Conservation (phyloP, 192 early-diverging fungal species). For the Coemansia javaensis region DNA sequence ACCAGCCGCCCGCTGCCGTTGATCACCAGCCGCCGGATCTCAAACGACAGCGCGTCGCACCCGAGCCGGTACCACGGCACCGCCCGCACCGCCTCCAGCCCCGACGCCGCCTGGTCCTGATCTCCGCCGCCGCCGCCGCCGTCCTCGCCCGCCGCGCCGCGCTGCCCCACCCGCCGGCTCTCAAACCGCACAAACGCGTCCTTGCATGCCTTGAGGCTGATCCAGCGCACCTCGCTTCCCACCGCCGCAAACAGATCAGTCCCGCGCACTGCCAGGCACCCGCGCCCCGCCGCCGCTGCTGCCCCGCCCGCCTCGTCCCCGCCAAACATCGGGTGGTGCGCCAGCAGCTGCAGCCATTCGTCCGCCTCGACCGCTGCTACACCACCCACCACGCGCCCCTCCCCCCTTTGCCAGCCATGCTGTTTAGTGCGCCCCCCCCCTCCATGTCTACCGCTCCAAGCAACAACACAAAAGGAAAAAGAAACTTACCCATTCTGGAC, state of each 20-base stretch:
- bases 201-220: constrained; percentile 60
- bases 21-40: constrained; percentile 53
- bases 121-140: not conserved
- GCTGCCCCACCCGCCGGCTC: constrained; percentile 21
- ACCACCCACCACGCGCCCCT: not conserved
- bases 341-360: constrained; percentile 48
- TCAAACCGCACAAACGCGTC: constrained; percentile 53
- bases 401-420: too few relatives aligned
- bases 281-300: constrained; percentile 7
- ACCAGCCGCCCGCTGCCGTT: constrained; percentile 60
- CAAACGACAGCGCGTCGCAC: constrained; percentile 49
- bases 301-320: constrained; percentile 1
- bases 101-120: too few relatives aligned
- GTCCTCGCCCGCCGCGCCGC: not conserved
- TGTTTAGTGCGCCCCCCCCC: too few relatives aligned
- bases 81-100: constrained; percentile 21
- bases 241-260: constrained; percentile 62
- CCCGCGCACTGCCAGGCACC: constrained; percentile 41
- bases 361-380: constrained; percentile 32
- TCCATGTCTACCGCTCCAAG: too few relatives aligned
- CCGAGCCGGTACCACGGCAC: constrained; percentile 42
- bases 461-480: not conserved
- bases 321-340: constrained; percentile 41
- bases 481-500: constrained; percentile 4
- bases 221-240: constrained; percentile 53